phyloP scores from a whole-genome alignment of 2,329 filamentous ascomycete species.

The Drechslerella dactyloides region DNA sequence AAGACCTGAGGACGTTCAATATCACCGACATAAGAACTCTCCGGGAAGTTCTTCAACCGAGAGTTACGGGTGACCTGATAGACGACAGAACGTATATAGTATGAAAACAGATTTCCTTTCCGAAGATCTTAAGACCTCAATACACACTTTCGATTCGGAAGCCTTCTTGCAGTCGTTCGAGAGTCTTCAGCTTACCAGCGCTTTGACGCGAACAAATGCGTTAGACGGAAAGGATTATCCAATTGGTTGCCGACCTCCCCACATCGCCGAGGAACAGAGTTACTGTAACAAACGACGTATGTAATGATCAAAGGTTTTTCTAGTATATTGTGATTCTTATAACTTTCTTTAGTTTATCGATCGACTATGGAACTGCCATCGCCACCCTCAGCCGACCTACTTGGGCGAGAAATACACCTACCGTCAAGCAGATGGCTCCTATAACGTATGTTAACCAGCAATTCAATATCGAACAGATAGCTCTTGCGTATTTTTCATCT shows the following conservation, averaged over 20 bases:
- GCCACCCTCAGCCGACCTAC: conserved; percentile 74
- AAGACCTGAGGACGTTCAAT: conserved; percentile 35
- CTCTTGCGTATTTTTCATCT: too few relatives aligned
- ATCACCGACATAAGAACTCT: conserved; percentile 69
- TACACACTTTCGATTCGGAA: not conserved
- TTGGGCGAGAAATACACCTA: conserved; percentile 70
- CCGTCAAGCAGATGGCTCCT: conserved; percentile 72
- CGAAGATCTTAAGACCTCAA: not conserved
- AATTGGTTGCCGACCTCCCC: conserved; percentile 71
- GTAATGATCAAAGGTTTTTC: not conserved
- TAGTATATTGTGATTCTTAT: not conserved
- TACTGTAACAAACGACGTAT: conserved; percentile 66
- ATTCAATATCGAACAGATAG: conserved; percentile 9
- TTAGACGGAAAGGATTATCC: conserved; percentile 54
- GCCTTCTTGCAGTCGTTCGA: too few relatives aligned
- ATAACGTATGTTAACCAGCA: conserved; percentile 63
- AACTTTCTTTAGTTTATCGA: conserved; percentile 64
- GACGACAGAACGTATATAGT: conserved; percentile 81
- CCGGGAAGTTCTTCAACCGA: conserved; percentile 66
- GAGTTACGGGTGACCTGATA: conserved; percentile 68
- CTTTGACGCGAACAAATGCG: not conserved
- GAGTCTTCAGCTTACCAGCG: conserved; percentile 1
- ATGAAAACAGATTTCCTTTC: conserved; percentile 59
- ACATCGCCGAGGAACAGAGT: conserved; percentile 67
- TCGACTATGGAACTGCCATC: conserved; percentile 73